Conservation (phyloP, 2,329 filamentous ascomycete species). For the Ophiostoma tasmaniense region DNA sequence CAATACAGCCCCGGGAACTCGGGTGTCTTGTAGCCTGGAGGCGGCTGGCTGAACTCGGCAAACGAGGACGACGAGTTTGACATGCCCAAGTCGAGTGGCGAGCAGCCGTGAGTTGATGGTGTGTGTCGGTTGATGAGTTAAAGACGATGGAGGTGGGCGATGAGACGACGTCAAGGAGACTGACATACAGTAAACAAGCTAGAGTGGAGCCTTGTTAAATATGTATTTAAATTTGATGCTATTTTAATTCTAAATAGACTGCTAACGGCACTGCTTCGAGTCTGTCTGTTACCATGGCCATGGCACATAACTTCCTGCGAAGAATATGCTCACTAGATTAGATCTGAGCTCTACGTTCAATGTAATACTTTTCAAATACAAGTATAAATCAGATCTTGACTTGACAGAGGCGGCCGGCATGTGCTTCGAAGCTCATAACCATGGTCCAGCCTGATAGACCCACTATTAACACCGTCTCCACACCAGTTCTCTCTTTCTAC, state of each 20-base stretch:
- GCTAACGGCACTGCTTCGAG: not conserved
- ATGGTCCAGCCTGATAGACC: not conserved
- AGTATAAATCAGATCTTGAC: too few relatives aligned
- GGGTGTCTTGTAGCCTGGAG: conserved; percentile 56
- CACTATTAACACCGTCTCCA: not conserved
- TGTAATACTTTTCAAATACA: too few relatives aligned
- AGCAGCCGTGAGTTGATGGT: not conserved
- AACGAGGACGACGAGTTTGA: not conserved
- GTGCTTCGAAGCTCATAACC: not conserved
- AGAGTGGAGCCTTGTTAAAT: not conserved
- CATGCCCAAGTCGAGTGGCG: conserved; percentile 1
- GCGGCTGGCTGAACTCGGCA: conserved; percentile 27
- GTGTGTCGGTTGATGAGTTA: not conserved
- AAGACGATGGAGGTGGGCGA: not conserved
- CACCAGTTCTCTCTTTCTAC: not conserved
- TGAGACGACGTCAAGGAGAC: not conserved
- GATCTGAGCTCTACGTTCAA: too few relatives aligned
- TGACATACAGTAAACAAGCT: conserved; percentile 4
- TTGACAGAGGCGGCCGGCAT: not conserved
- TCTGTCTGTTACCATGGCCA: not conserved
- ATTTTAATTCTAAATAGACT: not conserved
- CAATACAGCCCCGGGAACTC: conserved; percentile 77
- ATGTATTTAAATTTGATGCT: not conserved
- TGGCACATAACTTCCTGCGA: too few relatives aligned
- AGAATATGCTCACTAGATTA: too few relatives aligned